A percentile compares a stretch with the other conserved stretches of the same genome.
These are phyloP conservation scores for Irpex lacteus DNA, from an alignment of 1,284 basidiomycete genomes.

Conservation along the genomic window DNA sequence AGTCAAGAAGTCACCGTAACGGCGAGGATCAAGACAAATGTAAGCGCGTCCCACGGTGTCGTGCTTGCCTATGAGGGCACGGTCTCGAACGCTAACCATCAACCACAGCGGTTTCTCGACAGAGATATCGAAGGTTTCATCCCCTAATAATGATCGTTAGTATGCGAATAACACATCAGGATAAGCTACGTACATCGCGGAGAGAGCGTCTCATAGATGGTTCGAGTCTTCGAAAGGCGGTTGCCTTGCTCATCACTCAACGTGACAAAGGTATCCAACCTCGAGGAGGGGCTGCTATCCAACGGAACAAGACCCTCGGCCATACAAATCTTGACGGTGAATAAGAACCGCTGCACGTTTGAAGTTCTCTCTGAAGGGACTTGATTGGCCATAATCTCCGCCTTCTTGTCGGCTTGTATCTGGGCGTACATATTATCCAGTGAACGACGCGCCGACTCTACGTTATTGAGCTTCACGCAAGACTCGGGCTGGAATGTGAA, in stretches of 20 bases:
- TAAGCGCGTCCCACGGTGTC: conserved; percentile 92
- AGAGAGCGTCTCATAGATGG: conserved; percentile 87
- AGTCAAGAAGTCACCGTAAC: conserved; percentile 86
- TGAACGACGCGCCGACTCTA: conserved; percentile 87
- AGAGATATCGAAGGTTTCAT: conserved; percentile 95
- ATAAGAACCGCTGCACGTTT: conserved; percentile 74
- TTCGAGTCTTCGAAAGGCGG: conserved; percentile 91
- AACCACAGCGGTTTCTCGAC: conserved; percentile 91
- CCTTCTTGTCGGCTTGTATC: conserved; percentile 88
- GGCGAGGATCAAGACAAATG: conserved; percentile 86
- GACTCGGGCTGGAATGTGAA: conserved; percentile 94
- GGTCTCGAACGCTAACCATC: conserved; percentile 92
- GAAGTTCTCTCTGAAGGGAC: conserved; percentile 57
- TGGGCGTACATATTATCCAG: conserved; percentile 94
- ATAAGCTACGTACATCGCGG: conserved; percentile 76
- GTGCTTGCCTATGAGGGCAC: conserved; percentile 86
- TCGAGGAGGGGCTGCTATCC: conserved; percentile 69
- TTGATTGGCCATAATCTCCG: conserved; percentile 53
- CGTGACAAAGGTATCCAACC: conserved; percentile 90
- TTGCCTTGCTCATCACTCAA: conserved; percentile 91
- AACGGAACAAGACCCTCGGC: conserved; percentile 80
- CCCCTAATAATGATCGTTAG: conserved; percentile 55
- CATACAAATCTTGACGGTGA: conserved; percentile 91
- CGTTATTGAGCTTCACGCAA: conserved; percentile 97
- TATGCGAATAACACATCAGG: conserved; percentile 7